Conservation (phyloP, 129 eudicot species). For the Solidago caesia region DNA sequence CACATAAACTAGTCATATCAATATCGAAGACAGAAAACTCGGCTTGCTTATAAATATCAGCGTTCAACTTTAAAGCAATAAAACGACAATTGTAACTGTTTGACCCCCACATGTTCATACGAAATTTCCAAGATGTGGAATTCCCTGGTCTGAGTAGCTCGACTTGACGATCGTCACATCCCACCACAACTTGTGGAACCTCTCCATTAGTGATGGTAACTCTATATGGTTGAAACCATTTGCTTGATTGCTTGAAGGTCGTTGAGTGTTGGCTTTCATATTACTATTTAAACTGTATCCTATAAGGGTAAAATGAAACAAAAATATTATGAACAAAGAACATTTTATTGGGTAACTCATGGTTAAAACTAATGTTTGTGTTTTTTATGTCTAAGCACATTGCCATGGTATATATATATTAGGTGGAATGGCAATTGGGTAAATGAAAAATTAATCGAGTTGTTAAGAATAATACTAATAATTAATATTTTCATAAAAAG, state of each 20-base stretch:
- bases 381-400: background rate
- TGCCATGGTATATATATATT: background rate
- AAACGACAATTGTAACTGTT: background rate
- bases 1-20: background rate
- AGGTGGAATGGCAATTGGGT: too few species aligned
- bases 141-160: background rate
- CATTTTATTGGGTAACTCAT: background rate
- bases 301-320: background rate
- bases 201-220: background rate
- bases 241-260: slow-evolving; percentile 26
- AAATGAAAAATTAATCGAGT: too few species aligned
- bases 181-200: background rate
- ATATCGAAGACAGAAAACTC: background rate
- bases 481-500: too few species aligned
- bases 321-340: background rate
- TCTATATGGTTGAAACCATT: slow-evolving; percentile 26
- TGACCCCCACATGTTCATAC: background rate
- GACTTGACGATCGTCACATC: slow-evolving; percentile 6
- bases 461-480: too few species aligned
- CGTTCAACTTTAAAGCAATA: background rate
- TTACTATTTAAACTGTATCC: background rate
- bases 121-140: slow-evolving; percentile 7
- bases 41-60: too few species aligned
- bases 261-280: background rate
- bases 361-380: background rate